Base-by-base conservation (phyloP, 208 protist species). In the Phytomonas sp. region DNA sequence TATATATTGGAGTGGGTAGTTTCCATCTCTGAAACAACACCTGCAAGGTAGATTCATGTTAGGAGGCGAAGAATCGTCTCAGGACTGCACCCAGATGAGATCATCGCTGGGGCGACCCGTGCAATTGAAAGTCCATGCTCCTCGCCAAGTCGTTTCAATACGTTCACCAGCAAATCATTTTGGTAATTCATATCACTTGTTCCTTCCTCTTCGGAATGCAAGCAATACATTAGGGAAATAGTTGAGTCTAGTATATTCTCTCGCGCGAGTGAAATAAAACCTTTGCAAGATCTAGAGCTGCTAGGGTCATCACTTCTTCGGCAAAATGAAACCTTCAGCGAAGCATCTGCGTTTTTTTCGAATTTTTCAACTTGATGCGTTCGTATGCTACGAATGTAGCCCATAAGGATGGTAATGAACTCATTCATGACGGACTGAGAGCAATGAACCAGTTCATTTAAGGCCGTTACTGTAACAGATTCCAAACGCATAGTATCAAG, bases 21-120 rank as follows among this genome's bases (percentile, higher is more conserved):
- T 67, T 67, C 43, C 2, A 11, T 64, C 34, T 13, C 46, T 26
- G 34, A 32, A 28, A 15, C 28, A 60, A 9, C 29, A n/a, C 23
- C 8, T 7, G n/a, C 64, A 43, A 79, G 31, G 36, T 34, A 56
- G 30, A 34, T 63, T 63, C 60, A 34, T 34, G 77, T 66, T 37
- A 85, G 60, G 34, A 85, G 46, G 31, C 82, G 71, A 11, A 85
- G 64, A 26, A 72, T 77, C 20, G 80, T 60, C 15, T 85, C 77
- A 1, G 73, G 68, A 9, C 61, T 46, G 26, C 62, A 69, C 26
- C 80, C 80, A 20, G 72, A 71, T 15, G 80, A 79, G 8, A 85
- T 68, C 28, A 85, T 37, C 5, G 78, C 78, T 6, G 80, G 77
- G 20, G 77, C 80, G 28, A 75, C 80, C 8, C 62, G 73, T 2